Conservation (phyloP, 177 flowering plant genomes). For the Tripterygium wilfordii region DNA sequence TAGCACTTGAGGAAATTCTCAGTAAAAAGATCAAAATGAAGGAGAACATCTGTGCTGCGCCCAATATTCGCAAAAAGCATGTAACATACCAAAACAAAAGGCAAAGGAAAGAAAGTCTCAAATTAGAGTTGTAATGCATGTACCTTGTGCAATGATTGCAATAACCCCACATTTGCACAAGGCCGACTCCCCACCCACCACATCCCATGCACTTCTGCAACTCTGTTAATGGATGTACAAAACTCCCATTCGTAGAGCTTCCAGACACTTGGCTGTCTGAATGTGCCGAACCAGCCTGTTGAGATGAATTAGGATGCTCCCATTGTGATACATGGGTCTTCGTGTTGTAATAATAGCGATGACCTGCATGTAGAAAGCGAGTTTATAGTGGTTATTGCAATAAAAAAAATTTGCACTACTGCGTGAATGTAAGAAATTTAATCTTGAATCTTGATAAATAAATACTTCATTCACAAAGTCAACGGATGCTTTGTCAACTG, state of each 20-base stretch:
- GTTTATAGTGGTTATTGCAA: neutral
- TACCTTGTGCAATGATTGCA: constrained; percentile 96
- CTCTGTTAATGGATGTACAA: constrained; percentile 19
- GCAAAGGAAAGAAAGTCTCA: neutral
- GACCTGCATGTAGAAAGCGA: constrained; percentile 39
- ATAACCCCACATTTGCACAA: constrained; percentile 92
- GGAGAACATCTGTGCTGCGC: too few relatives aligned
- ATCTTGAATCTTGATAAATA: too few relatives aligned
- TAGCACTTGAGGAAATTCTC: too few relatives aligned
- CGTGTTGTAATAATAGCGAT: constrained; percentile 78
- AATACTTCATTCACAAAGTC: too few relatives aligned
- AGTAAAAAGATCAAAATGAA: too few relatives aligned
- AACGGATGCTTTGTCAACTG: too few relatives aligned
- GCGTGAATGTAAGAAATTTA: neutral
- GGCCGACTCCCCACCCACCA: constrained; percentile 94
- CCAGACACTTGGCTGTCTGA: constrained; percentile 7
- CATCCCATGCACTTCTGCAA: constrained; percentile 63
- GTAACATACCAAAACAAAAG: neutral
- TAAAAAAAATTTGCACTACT: neutral
- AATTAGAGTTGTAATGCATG: neutral
- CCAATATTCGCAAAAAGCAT: too few relatives aligned
- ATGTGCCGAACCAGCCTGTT: constrained; percentile 19
- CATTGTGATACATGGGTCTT: constrained; percentile 83
- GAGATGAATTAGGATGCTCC: constrained; percentile 49
- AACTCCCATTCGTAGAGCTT: constrained; percentile 17